Base-by-base conservation (phyloP, 768 basidiomycete species). In the Russula sp. region DNA sequence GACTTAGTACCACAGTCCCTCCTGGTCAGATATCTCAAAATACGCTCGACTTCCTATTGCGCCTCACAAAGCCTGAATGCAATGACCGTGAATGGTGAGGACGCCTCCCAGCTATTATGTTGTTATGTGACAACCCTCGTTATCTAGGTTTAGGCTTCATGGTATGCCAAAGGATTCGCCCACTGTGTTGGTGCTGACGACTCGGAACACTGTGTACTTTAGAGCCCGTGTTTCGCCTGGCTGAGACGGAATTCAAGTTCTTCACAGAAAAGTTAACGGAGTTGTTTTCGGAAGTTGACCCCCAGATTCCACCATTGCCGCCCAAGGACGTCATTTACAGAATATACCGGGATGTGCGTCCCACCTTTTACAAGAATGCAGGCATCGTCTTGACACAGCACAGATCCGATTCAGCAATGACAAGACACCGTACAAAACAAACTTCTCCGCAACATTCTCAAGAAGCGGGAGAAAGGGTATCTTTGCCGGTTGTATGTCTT, bases 351-450 rank as follows among this genome's bases (percentile, higher is more conserved):
- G 96, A 98, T 71, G 90, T 89, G 53, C 42, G 81, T 72, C 25
- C 6, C 39, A 10, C 42, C 39, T n/a, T 48, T 47, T 48, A 38
- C 53, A 29, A 32, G 29, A 43, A 22, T 36, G 29, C 3, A 29
- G 7, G 29, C 52, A 29, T 35, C 29, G n/a, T 41, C 18, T 8
- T 25, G 7, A 39, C 20, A 39, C 11, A n/a, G 7, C 39, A 39
- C 48, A 93, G 90, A 72, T 96, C 25, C 83, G 94, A 14, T 97
- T 96, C 74, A 92, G 89, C 70, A 91, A 91, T 59, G 90, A 94
- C 71, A 95, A 94, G 75, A 99, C 96, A 5, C 96, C 96, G 0
- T 99, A 99, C 77, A 98, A 98, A 75, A 81, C 73, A 7, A 79
- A 79, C 10, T 80, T 98, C 36, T 87, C 88, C 0, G 89, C 91